A percentile compares a stretch with the other conserved stretches of the same genome.
phyloP scores from a whole-genome alignment of 352 stramenopile species.

The Globisporangium camurandrum region DNA sequence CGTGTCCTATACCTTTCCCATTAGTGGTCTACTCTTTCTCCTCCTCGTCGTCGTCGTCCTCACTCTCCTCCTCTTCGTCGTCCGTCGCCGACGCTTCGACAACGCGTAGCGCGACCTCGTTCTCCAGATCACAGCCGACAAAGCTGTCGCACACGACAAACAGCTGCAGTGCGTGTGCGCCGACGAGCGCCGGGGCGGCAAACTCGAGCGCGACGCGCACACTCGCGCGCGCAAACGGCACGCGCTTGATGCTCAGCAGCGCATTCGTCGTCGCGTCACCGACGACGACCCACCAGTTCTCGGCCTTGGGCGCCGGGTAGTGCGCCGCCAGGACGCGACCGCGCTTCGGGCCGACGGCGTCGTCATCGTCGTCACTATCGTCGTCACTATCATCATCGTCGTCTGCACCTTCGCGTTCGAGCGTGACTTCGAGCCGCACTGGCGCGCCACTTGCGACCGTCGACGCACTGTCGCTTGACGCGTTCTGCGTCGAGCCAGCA shows the following conservation, averaged over 20 bases:
- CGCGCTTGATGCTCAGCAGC: slow-evolving; percentile 96
- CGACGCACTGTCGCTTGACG: too few relatives aligned
- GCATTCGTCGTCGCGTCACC: slow-evolving; percentile 94
- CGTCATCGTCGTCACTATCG: slow-evolving; percentile 37
- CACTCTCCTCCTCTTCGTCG: slow-evolving; percentile 42
- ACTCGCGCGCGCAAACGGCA: slow-evolving; percentile 85
- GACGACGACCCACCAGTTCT: slow-evolving; percentile 99
- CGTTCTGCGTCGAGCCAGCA: too few relatives aligned
- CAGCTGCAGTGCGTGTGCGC: slow-evolving; percentile 93
- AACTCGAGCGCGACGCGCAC: slow-evolving; percentile 92
- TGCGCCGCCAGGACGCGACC: slow-evolving; percentile 69
- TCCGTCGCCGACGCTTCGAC: slow-evolving; percentile 32
- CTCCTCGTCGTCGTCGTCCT: slow-evolving; percentile 24
- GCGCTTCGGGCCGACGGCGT: slow-evolving; percentile 10
- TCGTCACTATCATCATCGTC: slow-evolving; percentile 86
- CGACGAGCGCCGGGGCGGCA: slow-evolving; percentile 90
- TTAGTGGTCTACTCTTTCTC: neutral
- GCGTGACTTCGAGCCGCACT: slow-evolving; percentile 81
- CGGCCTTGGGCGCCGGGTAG: slow-evolving; percentile 89
- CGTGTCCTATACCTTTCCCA: neutral
- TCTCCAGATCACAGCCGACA: slow-evolving; percentile 97
- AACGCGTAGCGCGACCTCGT: slow-evolving; percentile 77
- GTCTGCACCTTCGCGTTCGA: slow-evolving; percentile 93
- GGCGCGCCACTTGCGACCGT: slow-evolving; percentile 87
- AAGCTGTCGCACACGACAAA: slow-evolving; percentile 99